Evolutionary conservation across 768 basidiomycete species (phyloP).

Genomic region (Hysterangium stoloniferum): DNA sequence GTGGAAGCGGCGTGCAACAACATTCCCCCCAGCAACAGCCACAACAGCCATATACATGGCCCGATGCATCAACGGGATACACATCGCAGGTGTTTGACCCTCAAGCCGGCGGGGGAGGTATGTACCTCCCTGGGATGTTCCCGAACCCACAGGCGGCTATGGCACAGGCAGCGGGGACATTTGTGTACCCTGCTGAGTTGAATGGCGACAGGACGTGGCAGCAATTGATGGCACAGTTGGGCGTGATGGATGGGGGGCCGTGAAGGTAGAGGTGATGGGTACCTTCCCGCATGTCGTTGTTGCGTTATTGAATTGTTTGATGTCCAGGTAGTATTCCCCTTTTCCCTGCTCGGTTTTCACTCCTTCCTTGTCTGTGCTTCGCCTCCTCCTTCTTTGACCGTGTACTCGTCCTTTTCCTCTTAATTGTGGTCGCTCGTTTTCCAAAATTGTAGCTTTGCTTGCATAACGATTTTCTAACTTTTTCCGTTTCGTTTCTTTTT

Average conservation of each 20-base stretch:
- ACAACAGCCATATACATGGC: neutral
- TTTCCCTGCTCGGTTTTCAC: too few relatives aligned
- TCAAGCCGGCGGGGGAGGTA: neutral
- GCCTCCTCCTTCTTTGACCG: too few relatives aligned
- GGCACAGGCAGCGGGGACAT: slow-evolving; percentile 7
- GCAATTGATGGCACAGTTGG: slow-evolving; percentile 10
- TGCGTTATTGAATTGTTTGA: too few relatives aligned
- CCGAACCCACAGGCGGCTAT: slow-evolving; percentile 1
- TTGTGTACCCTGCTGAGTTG: slow-evolving; percentile 4
- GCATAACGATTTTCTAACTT: too few relatives aligned
- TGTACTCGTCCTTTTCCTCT: too few relatives aligned
- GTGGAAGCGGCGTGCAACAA: neutral
- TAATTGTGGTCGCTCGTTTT: too few relatives aligned
- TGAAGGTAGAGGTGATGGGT: too few relatives aligned
- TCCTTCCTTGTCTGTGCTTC: too few relatives aligned
- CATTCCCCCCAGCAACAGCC: neutral
- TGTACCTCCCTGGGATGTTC: neutral
- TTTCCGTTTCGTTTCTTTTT: too few relatives aligned
- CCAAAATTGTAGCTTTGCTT: too few relatives aligned
- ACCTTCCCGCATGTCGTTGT: too few relatives aligned
- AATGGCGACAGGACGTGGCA: slow-evolving; percentile 11
- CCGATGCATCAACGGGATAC: neutral
- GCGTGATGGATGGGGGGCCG: slow-evolving; percentile 10
- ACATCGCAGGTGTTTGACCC: neutral
- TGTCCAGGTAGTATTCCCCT: too few relatives aligned